These are phyloP conservation scores for Pseudonitzschia delicatissima DNA, from an alignment of 108 stramenopile genomes.

Conservation along the genomic window DNA sequence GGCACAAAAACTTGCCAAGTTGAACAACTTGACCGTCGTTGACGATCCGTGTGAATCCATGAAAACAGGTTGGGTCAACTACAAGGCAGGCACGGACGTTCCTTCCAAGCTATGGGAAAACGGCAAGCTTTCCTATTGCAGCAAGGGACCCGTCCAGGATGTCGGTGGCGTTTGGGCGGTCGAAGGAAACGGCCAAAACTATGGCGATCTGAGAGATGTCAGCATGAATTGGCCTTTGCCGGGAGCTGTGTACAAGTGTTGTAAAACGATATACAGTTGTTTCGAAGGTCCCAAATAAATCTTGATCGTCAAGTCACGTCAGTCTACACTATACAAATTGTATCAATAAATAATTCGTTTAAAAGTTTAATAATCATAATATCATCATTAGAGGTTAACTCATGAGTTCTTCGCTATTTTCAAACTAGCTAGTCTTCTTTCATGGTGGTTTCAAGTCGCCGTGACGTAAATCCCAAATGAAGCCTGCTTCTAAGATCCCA, in stretches of 20 bases:
- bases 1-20: background rate
- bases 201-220: background rate
- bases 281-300: no score
- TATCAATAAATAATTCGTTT: no score
- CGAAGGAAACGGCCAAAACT: background rate
- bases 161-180: slow-evolving; percentile 1
- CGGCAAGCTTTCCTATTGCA: background rate
- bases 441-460: background rate
- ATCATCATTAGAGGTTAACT: no score
- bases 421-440: background rate
- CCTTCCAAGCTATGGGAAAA: background rate
- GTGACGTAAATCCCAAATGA: slow-evolving; percentile 64
- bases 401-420: background rate
- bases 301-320: no score
- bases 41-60: background rate
- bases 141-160: background rate
- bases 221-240: background rate
- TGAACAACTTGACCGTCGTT: no score
- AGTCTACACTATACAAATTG: no score
- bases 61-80: background rate
- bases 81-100: background rate
- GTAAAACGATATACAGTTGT: slow-evolving; percentile 3
- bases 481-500: slow-evolving; percentile 67
- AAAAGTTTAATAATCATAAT: no score
- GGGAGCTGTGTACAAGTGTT: slow-evolving; percentile 2